Evolutionary conservation across 2,329 filamentous ascomycete genomes (phyloP).

Genomic region (Curvularia eragrostidis): DNA sequence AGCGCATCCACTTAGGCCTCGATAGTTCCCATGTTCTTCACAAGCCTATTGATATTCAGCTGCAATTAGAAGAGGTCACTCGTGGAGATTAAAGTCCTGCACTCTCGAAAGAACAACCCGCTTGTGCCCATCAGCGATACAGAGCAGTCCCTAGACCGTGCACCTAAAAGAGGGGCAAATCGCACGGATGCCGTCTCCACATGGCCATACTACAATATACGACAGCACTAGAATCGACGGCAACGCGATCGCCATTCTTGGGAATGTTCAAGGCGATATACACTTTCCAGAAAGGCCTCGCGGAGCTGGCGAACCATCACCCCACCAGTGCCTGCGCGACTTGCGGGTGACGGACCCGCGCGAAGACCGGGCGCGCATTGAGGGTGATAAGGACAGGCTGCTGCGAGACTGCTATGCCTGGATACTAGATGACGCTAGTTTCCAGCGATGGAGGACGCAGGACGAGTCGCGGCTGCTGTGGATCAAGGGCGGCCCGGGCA

Average conservation of each 20-base stretch:
- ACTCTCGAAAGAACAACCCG: neutral
- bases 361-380: too few species aligned
- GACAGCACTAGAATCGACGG: neutral
- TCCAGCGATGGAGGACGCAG: too few species aligned
- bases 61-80: conserved; percentile 49
- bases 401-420: too few species aligned
- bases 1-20: neutral
- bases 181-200: conserved; percentile 2
- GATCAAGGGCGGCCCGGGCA: too few species aligned
- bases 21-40: neutral
- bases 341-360: too few species aligned
- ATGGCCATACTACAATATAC: conserved; percentile 4
- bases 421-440: too few species aligned
- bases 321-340: too few species aligned
- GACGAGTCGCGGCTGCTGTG: too few species aligned
- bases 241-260: conserved; percentile 1
- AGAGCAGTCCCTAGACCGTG: neutral
- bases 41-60: neutral
- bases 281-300: neutral
- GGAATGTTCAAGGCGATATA: neutral
- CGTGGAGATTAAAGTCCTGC: neutral
- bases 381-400: too few species aligned
- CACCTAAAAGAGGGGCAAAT: neutral
- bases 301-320: too few species aligned
- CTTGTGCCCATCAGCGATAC: neutral